Base-by-base conservation (phyloP, 2,329 filamentous ascomycete genomes). In the Penicillium sp. region DNA sequence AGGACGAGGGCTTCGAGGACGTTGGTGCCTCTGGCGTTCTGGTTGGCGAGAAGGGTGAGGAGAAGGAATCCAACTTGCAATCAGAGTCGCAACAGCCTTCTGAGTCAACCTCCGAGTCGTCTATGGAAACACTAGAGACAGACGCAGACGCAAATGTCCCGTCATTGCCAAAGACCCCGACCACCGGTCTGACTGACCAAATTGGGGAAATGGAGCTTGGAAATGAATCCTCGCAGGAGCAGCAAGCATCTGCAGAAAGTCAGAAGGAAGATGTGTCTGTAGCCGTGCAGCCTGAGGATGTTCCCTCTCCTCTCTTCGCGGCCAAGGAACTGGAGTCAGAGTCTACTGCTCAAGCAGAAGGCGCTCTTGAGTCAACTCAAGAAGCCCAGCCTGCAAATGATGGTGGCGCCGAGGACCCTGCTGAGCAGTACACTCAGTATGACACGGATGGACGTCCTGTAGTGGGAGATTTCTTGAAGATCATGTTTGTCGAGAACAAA, bases 1-100 rank as follows among this genome's bases (percentile, higher is more conserved):
- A 97, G 67, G 91, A 95, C 66, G 95, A 98, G 73, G 92, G 91
- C 0, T 98, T 97, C 72, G 95, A 99, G 75, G 93, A 97, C 77
- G 93, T 98, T 10, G 82, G 82, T 50, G 82, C 84, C 26, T 85
- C 86, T 50, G 89, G 88, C 33, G 90, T 92, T 62, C 85, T 92
- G 70, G 87, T 86, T 19, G 91, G 93, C 64, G 89, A 91, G 55
- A 86, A 85, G 1, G 87, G 90, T 61, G 84, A 88, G 67, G 88
- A 81, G 60, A 75, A 78, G 24, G 61, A 61, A 50, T 37, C 53
- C 47, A 51, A 44, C 19, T 8, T 50, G 55, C 33, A 53, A 51
- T 45, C 65, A 15, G 54, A 61, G 44, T 28, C 60, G 13, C 38
- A 63, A 40, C 15, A 55, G 24, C 72, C 76, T 44, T 58, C 64